Conservation (phyloP, 1,139 yeast genomes). For the Meyerozyma elateridarum region DNA sequence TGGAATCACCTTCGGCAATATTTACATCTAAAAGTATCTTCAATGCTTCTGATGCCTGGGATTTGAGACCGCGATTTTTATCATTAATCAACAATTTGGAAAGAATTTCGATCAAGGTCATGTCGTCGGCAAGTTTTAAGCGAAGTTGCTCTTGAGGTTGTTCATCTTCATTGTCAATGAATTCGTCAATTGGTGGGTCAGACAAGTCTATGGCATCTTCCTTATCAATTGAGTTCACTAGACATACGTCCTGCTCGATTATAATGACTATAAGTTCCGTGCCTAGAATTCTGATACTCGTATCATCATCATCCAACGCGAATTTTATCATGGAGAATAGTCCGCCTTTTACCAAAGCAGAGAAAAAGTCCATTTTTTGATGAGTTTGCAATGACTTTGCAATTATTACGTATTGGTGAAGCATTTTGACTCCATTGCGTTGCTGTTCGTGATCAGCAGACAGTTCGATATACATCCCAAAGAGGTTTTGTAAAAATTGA, state of each 20-base stretch:
- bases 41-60: slow-evolving; percentile 82
- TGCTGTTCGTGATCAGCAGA: slow-evolving; percentile 21
- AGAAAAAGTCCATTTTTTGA: slow-evolving; percentile 65
- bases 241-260: slow-evolving; percentile 76
- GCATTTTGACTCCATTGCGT: slow-evolving; percentile 70
- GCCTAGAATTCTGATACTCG: slow-evolving; percentile 61
- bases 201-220: slow-evolving; percentile 34
- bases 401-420: slow-evolving; percentile 75
- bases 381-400: slow-evolving; percentile 64
- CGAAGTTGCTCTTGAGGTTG: slow-evolving; percentile 18
- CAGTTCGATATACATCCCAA: slow-evolving; percentile 43
- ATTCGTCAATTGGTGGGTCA: slow-evolving; percentile 22
- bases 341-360: slow-evolving; percentile 62
- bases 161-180: slow-evolving; percentile 8
- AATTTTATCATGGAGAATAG: slow-evolving; percentile 65
- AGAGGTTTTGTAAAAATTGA: slow-evolving; percentile 46
- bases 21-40: slow-evolving; percentile 66
- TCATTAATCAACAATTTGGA: slow-evolving; percentile 62
- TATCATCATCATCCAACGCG: slow-evolving; percentile 57
- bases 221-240: slow-evolving; percentile 45
- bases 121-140: slow-evolving; percentile 46
- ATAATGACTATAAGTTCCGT: slow-evolving; percentile 78
- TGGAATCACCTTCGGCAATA: slow-evolving; percentile 18
- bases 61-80: slow-evolving; percentile 64
- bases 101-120: slow-evolving; percentile 57